These are phyloP conservation scores for Fragilaria radians DNA, from an alignment of 108 stramenopile genomes.

Conservation along the genomic window DNA sequence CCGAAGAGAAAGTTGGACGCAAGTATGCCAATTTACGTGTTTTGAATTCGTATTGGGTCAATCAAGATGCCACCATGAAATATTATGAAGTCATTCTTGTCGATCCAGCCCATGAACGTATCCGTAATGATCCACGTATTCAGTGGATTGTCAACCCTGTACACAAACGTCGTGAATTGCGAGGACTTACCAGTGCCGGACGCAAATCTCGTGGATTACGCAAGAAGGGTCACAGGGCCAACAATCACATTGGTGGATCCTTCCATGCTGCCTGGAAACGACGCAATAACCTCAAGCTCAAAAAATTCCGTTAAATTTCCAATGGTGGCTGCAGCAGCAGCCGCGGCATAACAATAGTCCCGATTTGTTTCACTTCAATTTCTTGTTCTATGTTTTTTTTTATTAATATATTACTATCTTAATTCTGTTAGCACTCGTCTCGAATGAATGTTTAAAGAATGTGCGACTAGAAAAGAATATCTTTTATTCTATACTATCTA, in stretches of 20 bases:
- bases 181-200: conserved; percentile 99
- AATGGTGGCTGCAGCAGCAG: background rate
- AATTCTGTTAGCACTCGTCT: no score
- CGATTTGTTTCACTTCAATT: no score
- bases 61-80: conserved; percentile 99
- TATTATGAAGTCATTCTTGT: conserved; percentile 99
- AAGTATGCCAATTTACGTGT: conserved; percentile 95
- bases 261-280: conserved; percentile 92
- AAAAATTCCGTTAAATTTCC: conserved; percentile 95
- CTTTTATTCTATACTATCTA: background rate
- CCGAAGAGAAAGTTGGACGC: conserved; percentile 99
- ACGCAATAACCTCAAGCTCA: conserved; percentile 94
- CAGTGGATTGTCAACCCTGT: conserved; percentile 99
- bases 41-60: conserved; percentile 99
- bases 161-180: conserved; percentile 99
- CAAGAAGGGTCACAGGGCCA: conserved; percentile 98
- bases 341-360: background rate
- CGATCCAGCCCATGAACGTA: conserved; percentile 93
- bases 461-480: no score
- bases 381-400: no score
- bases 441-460: no score
- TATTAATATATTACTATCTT: no score
- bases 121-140: conserved; percentile 98
- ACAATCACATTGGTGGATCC: conserved; percentile 95
- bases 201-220: conserved; percentile 95